Conservation (phyloP, 176 grass and related monocot species). For the Oryza glaberrima region DNA sequence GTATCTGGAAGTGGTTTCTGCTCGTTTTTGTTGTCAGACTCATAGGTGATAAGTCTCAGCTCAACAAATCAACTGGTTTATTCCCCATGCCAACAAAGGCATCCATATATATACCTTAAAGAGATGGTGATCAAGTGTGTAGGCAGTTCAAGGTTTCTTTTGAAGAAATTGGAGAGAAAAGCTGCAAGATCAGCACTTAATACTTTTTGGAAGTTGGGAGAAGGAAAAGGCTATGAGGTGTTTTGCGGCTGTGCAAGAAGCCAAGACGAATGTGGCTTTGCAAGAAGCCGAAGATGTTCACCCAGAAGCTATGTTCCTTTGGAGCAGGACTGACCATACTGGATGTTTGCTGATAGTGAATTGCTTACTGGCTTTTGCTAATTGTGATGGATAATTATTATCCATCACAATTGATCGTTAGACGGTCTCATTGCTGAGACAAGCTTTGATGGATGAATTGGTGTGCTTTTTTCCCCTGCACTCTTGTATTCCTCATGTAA, state of each 20-base stretch:
- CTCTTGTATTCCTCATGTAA: constrained; percentile 34
- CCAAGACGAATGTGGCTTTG: neutral
- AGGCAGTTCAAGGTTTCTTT: constrained; percentile 34
- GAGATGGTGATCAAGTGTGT: constrained; percentile 18
- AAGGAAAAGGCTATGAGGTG: neutral
- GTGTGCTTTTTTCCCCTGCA: neutral
- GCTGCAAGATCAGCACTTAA: neutral
- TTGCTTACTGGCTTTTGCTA: neutral
- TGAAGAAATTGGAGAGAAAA: constrained; percentile 17
- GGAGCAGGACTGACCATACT: constrained; percentile 17
- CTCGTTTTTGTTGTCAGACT: constrained; percentile 34
- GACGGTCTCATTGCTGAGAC: constrained; percentile 1
- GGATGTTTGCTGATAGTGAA: neutral
- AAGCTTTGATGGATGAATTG: constrained; percentile 16
- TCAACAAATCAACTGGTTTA: constrained; percentile 16
- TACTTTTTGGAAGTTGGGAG: neutral
- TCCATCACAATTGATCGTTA: neutral
- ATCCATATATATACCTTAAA: neutral
- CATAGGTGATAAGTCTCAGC: constrained; percentile 33
- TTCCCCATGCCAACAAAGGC: neutral
- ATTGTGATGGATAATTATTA: neutral
- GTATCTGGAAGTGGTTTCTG: constrained; percentile 44
- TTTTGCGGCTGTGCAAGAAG: neutral
- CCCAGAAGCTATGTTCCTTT: constrained; percentile 21
- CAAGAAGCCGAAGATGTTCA: constrained; percentile 7